These are phyloP conservation scores for Tillandsia leiboldiana DNA, from an alignment of 176 grass and related monocot genomes.

Conservation along the genomic window DNA sequence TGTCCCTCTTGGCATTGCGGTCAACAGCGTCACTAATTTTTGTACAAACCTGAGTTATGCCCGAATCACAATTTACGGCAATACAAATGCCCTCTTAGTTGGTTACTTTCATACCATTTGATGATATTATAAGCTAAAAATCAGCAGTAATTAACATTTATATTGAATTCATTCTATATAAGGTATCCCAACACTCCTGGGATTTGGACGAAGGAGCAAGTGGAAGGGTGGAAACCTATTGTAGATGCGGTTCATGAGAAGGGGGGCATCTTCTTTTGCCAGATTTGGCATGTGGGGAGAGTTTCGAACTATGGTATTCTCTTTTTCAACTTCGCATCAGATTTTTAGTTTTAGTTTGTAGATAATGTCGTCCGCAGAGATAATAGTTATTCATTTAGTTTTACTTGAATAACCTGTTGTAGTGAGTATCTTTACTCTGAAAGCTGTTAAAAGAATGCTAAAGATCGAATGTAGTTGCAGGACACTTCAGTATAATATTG, in stretches of 20 bases:
- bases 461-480: neutral
- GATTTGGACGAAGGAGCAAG: slow-evolving; percentile 55
- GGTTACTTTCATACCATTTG: too few species aligned
- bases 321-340: too few species aligned
- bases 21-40: too few species aligned
- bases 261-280: slow-evolving; percentile 69
- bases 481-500: too few species aligned
- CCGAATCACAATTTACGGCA: too few species aligned
- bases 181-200: slow-evolving; percentile 27
- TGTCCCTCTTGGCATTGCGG: too few species aligned
- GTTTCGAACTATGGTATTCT: slow-evolving; percentile 35
- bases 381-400: neutral
- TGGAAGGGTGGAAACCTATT: slow-evolving; percentile 53
- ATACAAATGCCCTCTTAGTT: too few species aligned
- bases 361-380: too few species aligned
- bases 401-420: too few species aligned
- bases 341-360: too few species aligned
- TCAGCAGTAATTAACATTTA: neutral
- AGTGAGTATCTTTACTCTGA: neutral
- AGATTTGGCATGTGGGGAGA: slow-evolving; percentile 53
- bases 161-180: neutral
- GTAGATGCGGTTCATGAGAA: slow-evolving; percentile 48
- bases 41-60: too few species aligned
- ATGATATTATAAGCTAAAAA: neutral
- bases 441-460: neutral